Evolutionary conservation across 805 yeast species (phyloP).

Genomic region (Schwanniomyces yamadae): DNA sequence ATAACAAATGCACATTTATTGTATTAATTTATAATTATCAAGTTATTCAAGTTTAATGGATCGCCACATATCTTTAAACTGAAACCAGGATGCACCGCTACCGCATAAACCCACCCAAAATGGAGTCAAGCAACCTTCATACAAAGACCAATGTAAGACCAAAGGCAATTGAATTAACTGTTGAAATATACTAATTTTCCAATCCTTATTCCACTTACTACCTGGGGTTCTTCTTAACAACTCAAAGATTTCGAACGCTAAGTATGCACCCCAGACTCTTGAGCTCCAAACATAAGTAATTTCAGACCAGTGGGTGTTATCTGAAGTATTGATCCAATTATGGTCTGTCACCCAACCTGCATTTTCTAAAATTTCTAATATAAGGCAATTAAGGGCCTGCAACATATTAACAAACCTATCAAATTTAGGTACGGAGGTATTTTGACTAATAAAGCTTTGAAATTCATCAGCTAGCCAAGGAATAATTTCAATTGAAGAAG

Average conservation of each 20-base stretch:
- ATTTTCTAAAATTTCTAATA: slow-evolving; percentile 41
- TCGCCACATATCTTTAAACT: slow-evolving; percentile 34
- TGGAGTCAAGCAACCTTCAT: slow-evolving; percentile 44
- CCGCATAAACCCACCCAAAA: slow-evolving; percentile 51
- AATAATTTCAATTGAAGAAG: slow-evolving; percentile 41
- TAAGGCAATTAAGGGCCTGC: slow-evolving; percentile 41
- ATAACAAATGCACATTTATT: neutral
- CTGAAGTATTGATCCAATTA: slow-evolving; percentile 42
- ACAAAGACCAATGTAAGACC: slow-evolving; percentile 44
- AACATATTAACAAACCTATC: slow-evolving; percentile 35
- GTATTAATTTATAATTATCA: neutral
- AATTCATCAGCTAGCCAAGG: slow-evolving; percentile 46
- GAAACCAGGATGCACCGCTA: slow-evolving; percentile 44
- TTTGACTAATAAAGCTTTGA: slow-evolving; percentile 25
- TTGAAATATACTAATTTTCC: slow-evolving; percentile 36
- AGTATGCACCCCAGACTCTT: slow-evolving; percentile 44
- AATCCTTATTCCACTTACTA: slow-evolving; percentile 32
- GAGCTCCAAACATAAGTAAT: slow-evolving; percentile 46
- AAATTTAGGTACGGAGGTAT: slow-evolving; percentile 22
- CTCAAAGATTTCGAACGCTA: slow-evolving; percentile 39
- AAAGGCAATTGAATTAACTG: slow-evolving; percentile 42
- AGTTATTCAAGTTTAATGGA: slow-evolving; percentile 28
- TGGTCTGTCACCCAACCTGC: slow-evolving; percentile 48
- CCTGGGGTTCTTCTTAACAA: slow-evolving; percentile 40
- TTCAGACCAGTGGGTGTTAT: slow-evolving; percentile 42